Evolutionary conservation across 148 eudicot species (phyloP).

Genomic region (Beta vulgaris): DNA sequence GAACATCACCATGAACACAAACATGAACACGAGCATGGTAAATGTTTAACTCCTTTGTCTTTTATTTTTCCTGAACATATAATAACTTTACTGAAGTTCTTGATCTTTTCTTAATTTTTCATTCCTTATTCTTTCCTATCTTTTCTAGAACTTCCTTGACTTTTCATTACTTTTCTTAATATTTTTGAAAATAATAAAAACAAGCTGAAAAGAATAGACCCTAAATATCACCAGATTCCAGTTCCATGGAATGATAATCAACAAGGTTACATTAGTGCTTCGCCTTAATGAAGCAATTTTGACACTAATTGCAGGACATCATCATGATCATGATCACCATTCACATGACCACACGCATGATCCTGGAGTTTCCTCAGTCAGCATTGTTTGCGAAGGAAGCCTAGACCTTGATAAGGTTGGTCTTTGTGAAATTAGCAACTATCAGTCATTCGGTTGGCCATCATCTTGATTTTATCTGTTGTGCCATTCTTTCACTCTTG

Average conservation of each 20-base stretch:
- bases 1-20: slow-evolving; percentile 53
- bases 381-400: slow-evolving; percentile 97
- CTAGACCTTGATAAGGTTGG: slow-evolving; percentile 94
- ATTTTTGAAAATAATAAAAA: too few relatives aligned
- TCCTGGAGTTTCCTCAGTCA: slow-evolving; percentile 97
- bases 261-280: background rate
- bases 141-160: too few relatives aligned
- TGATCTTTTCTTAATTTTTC: too few relatives aligned
- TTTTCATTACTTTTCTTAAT: too few relatives aligned
- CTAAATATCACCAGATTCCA: background rate
- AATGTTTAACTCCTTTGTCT: background rate
- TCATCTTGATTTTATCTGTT: background rate
- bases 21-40: slow-evolving; percentile 75
- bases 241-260: background rate
- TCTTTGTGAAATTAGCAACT: slow-evolving; percentile 9
- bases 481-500: background rate
- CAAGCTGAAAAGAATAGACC: too few relatives aligned
- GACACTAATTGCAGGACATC: slow-evolving; percentile 57
- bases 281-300: slow-evolving; percentile 1
- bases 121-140: too few relatives aligned
- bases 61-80: too few relatives aligned
- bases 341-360: slow-evolving; percentile 93
- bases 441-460: background rate
- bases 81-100: too few relatives aligned
- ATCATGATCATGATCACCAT: slow-evolving; percentile 72